phyloP scores from a whole-genome alignment of 768 basidiomycete species.

The Boletus barrowsii region DNA sequence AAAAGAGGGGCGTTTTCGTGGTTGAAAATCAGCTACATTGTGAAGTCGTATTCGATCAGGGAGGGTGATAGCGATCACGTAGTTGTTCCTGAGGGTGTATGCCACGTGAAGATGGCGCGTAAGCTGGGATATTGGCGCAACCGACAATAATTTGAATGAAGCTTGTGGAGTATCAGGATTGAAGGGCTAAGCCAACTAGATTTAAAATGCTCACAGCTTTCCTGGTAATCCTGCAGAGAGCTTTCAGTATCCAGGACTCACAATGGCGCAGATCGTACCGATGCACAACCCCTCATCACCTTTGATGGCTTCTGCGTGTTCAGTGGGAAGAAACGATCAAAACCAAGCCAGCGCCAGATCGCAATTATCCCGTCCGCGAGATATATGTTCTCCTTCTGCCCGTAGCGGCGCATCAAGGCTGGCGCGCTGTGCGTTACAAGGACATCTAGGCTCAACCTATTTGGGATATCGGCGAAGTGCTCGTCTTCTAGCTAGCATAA shows the following conservation, averaged over 20 bases:
- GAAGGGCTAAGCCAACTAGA: not conserved
- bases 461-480: not conserved
- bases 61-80: slow-evolving; percentile 48
- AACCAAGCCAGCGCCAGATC: slow-evolving; percentile 68
- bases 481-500: not conserved
- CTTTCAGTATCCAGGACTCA: not conserved
- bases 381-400: slow-evolving; percentile 23
- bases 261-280: slow-evolving; percentile 39
- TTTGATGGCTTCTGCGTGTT: slow-evolving; percentile 31
- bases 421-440: slow-evolving; percentile 54
- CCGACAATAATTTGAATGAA: slow-evolving; percentile 63
- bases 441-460: slow-evolving; percentile 57
- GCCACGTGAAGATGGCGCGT: slow-evolving; percentile 39
- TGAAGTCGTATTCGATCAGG: slow-evolving; percentile 41
- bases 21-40: slow-evolving; percentile 45
- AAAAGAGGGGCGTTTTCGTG: slow-evolving; percentile 42
- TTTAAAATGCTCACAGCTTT: slow-evolving; percentile 54
- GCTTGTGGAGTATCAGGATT: slow-evolving; percentile 36
- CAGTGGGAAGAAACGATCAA: slow-evolving; percentile 62
- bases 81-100: slow-evolving; percentile 46
- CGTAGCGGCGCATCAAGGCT: slow-evolving; percentile 40
- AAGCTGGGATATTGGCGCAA: slow-evolving; percentile 41
- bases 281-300: slow-evolving; percentile 54
- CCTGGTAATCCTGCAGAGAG: slow-evolving; percentile 63
- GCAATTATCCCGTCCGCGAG: slow-evolving; percentile 49